Conservation (phyloP, 2,329 filamentous ascomycete genomes). For the Aspergillus sp. region DNA sequence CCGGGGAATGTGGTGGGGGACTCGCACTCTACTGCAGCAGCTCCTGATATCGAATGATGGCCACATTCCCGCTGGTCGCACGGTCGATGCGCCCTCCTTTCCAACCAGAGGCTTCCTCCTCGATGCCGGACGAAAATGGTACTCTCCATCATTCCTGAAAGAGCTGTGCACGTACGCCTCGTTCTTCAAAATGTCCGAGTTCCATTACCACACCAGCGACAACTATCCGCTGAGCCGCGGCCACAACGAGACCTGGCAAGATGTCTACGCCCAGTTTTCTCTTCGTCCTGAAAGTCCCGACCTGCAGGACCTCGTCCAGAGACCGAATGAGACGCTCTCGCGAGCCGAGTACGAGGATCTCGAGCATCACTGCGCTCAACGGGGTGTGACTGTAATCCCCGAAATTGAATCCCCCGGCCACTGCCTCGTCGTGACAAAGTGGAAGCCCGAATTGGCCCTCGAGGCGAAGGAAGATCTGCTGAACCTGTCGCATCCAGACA, state of each 20-base stretch:
- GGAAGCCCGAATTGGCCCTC: conserved; percentile 58
- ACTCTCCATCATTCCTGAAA: conserved; percentile 53
- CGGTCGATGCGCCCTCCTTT: conserved; percentile 54
- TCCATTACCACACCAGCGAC: conserved; percentile 60
- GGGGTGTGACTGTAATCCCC: conserved; percentile 59
- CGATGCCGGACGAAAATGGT: conserved; percentile 58
- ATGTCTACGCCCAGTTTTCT: conserved; percentile 57
- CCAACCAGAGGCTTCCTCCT: conserved; percentile 51
- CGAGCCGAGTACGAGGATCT: conserved; percentile 53
- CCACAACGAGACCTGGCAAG: conserved; percentile 46
- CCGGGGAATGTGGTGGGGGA: conserved; percentile 60
- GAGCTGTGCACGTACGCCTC: conserved; percentile 62
- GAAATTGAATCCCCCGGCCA: conserved; percentile 63
- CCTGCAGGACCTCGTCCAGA: conserved; percentile 47
- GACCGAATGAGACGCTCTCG: conserved; percentile 56
- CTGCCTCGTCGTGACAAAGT: conserved; percentile 57
- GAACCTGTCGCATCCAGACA: conserved; percentile 56
- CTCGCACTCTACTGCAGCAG: conserved; percentile 55
- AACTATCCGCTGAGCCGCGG: conserved; percentile 55
- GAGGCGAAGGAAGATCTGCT: conserved; percentile 50
- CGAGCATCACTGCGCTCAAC: conserved; percentile 52
- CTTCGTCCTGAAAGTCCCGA: conserved; percentile 51
- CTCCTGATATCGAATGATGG: conserved; percentile 36
- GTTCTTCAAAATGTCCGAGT: conserved; percentile 61
- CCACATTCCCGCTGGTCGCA: conserved; percentile 44